Conservation (phyloP, 2,329 filamentous ascomycete genomes). For the Cyphellophora europaea region DNA sequence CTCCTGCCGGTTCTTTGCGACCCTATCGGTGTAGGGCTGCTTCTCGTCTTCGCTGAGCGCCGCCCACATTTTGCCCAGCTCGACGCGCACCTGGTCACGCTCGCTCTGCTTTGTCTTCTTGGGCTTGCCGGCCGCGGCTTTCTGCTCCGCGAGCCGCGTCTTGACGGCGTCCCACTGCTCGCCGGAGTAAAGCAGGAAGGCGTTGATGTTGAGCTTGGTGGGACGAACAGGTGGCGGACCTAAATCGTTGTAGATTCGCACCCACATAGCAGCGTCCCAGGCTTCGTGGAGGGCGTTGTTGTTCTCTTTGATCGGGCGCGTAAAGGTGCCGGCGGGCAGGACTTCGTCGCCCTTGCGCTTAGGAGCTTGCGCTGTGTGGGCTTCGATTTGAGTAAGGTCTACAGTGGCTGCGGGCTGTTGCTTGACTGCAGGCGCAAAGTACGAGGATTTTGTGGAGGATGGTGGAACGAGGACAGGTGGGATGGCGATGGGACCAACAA, state of each 20-base stretch:
- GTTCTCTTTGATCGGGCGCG: constrained; percentile 17
- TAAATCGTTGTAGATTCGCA: constrained; percentile 49
- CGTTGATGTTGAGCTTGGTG: constrained; percentile 65
- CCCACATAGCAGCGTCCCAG: constrained; percentile 49
- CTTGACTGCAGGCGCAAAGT: constrained; percentile 10
- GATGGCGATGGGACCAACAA: constrained; percentile 73
- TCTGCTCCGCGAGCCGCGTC: constrained; percentile 58
- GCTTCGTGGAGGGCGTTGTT: constrained; percentile 30
- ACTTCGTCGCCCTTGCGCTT: constrained; percentile 21
- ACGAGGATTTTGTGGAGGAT: constrained; percentile 37
- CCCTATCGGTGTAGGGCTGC: constrained; percentile 68
- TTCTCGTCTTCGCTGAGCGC: constrained; percentile 61
- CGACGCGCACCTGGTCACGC: constrained; percentile 67
- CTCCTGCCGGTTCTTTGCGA: constrained; percentile 57
- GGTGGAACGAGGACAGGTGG: constrained; percentile 63
- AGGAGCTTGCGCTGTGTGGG: constrained; percentile 15
- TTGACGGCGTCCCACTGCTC: constrained; percentile 56
- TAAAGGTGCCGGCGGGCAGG: constrained; percentile 17
- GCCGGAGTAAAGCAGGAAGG: constrained; percentile 84
- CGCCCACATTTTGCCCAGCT: constrained; percentile 86
- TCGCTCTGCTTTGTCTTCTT: constrained; percentile 51
- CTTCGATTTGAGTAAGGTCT: constrained; percentile 28
- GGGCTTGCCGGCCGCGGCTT: constrained; percentile 50
- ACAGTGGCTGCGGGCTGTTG: constrained; percentile 4
- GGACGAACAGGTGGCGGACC: constrained; percentile 70